phyloP scores from a whole-genome alignment of 441 rosid species.

The Jatropha podagrica region DNA sequence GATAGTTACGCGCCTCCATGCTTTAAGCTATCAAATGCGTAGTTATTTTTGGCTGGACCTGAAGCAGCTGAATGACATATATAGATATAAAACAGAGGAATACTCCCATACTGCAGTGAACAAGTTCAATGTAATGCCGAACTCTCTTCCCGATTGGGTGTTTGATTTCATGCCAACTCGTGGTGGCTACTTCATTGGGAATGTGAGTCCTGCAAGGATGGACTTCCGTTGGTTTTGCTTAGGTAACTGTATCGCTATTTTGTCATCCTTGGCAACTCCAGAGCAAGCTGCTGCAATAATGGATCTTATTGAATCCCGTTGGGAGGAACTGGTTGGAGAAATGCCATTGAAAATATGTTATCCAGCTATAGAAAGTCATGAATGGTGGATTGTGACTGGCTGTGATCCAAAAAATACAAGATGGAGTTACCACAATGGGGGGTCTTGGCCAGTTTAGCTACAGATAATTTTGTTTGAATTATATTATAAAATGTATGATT shows the following conservation, averaged over 20 bases:
- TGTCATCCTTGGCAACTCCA: slow-evolving; percentile 81
- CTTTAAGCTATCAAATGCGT: slow-evolving; percentile 77
- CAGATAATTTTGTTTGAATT: not conserved
- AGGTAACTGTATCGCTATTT: slow-evolving; percentile 79
- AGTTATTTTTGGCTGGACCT: slow-evolving; percentile 79
- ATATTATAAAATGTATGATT: no score
- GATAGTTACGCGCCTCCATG: slow-evolving; percentile 68
- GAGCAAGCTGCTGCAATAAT: slow-evolving; percentile 78
- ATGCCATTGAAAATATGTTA: slow-evolving; percentile 86
- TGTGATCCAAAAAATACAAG: slow-evolving; percentile 82
- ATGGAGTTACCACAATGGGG: slow-evolving; percentile 94
- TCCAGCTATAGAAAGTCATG: slow-evolving; percentile 85
- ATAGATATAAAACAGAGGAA: slow-evolving; percentile 80
- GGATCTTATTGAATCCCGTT: slow-evolving; percentile 88
- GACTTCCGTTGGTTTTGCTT: slow-evolving; percentile 89
- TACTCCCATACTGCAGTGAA: slow-evolving; percentile 83
- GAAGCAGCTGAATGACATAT: slow-evolving; percentile 82
- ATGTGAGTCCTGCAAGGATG: slow-evolving; percentile 85
- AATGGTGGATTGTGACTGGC: slow-evolving; percentile 72
- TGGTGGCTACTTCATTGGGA: slow-evolving; percentile 81
- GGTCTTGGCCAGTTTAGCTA: slow-evolving; percentile 82
- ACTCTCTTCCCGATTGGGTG: slow-evolving; percentile 84
- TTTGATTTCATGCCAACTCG: slow-evolving; percentile 76
- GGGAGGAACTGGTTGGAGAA: slow-evolving; percentile 91
- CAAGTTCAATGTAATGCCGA: slow-evolving; percentile 81